A percentile compares a stretch with the other conserved stretches of the same genome.
Conservation (phyloP, 345 rosid species). For the Citrus cavaleriei region DNA sequence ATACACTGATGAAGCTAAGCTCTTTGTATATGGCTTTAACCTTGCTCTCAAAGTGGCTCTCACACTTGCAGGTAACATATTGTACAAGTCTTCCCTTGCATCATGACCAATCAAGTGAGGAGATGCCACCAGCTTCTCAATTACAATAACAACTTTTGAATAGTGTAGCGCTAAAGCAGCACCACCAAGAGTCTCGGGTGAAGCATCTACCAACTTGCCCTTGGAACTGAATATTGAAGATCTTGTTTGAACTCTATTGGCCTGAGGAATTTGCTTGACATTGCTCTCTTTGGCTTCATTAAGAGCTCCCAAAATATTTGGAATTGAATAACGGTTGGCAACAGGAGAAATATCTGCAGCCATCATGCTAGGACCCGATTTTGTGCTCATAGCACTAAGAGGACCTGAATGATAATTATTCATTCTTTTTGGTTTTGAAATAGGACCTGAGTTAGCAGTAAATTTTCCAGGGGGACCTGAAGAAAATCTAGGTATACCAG, state of each 20-base stretch:
- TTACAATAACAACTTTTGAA: slow-evolving; percentile 80
- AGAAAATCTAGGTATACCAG: slow-evolving; percentile 55
- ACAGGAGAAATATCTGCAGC: slow-evolving; percentile 40
- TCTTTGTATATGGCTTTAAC: slow-evolving; percentile 73
- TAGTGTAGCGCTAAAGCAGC: slow-evolving; percentile 91
- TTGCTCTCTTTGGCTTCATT: slow-evolving; percentile 37
- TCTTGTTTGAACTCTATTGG: slow-evolving; percentile 9
- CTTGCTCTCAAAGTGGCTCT: slow-evolving; percentile 61
- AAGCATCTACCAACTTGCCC: slow-evolving; percentile 49
- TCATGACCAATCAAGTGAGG: slow-evolving; percentile 94
- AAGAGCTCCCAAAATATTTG: slow-evolving; percentile 22
- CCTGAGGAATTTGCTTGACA: slow-evolving; percentile 19
- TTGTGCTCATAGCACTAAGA: slow-evolving; percentile 43
- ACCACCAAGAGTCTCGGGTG: slow-evolving; percentile 80
- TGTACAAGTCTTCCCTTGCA: slow-evolving; percentile 94
- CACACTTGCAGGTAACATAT: slow-evolving; percentile 81
- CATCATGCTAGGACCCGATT: slow-evolving; percentile 50
- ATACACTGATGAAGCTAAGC: slow-evolving; percentile 51
- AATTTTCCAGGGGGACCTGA: slow-evolving; percentile 73
- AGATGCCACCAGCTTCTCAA: slow-evolving; percentile 85
- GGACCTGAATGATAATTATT: slow-evolving; percentile 81
- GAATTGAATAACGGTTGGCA: slow-evolving; percentile 35
- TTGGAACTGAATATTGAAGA: slow-evolving; percentile 38
- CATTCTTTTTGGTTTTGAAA: slow-evolving; percentile 36
- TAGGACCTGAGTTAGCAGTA: slow-evolving; percentile 42